Base-by-base conservation (phyloP, 2,329 filamentous ascomycete genomes). In the Botrytis hyacinthi region DNA sequence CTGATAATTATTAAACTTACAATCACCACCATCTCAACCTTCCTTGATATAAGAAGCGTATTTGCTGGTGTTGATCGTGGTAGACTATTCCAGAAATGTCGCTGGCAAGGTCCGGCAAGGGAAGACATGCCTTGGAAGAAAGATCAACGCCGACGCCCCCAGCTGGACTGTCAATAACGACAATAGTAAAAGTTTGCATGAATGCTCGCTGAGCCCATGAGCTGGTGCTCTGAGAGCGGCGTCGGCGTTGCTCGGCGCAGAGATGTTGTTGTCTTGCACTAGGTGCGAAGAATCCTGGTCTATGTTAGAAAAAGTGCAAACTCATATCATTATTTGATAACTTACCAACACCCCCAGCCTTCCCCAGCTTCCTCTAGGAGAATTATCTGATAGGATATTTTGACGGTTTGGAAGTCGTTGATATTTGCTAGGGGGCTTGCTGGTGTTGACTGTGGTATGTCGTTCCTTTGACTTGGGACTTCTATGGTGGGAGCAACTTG, bases 291-390 rank as follows among this genome's bases (percentile, higher is more conserved):
- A 35, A 1, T 26, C 20, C 35, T 61, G 22, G 14, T 40, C 4
- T 61, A 18, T n/a, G 6, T 61, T 40, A 61, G 59, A 1, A 61
- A n/a, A n/a, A 2, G 60, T 26, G 35, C 35, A 40, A 18, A 62
- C 10, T n/a, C 22, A 0, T 9, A n/a, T 62, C 4, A 18, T 61
- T 9, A n/a, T 3, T 5, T 62, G 35, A 62, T 18, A 40, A 4
- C 35, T 40, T 8, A 40, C 35, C 7, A 62, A n/a, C 1, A 0
- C 40, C 14, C 4, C 4, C 14, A 3, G 35, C 3, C 7, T n/a
- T 40, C 14, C 6, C 4, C 22, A 3, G 35, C 3, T 3, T 40
- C 16, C 14, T 7, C 3, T 4, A 62, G 22, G 8, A 18, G 35
- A 18, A n/a, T n/a, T 40, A 18, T 9, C 60, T 0, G 0, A 1